Conservation (phyloP, 2,329 filamentous ascomycete genomes). For the Stachybotrys echinatus region DNA sequence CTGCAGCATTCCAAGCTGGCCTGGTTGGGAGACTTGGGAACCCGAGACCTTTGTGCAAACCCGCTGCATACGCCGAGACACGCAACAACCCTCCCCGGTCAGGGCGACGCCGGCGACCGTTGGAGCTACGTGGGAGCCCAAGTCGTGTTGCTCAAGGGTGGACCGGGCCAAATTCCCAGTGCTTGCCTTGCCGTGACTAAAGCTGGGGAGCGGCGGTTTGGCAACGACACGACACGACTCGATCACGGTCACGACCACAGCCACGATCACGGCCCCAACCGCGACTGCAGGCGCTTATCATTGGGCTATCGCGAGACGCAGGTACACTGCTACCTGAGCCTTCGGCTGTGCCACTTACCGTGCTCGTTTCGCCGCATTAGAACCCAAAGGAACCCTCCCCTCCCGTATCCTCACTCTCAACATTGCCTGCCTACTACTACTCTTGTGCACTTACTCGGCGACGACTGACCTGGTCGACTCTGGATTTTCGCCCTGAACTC, state of each 20-base stretch:
- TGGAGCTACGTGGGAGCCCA: not conserved
- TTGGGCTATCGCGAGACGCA: no score
- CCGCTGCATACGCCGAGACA: not conserved
- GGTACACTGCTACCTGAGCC: not conserved
- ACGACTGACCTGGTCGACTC: no score
- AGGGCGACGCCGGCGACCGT: not conserved
- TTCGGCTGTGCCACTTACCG: not conserved
- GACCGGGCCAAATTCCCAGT: not conserved
- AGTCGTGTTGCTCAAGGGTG: not conserved
- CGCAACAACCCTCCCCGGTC: no score
- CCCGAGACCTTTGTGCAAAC: not conserved
- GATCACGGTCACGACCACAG: not conserved
- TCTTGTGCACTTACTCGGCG: no score
- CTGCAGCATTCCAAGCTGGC: not conserved
- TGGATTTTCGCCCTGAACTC: no score
- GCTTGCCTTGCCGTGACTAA: not conserved
- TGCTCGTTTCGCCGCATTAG: not conserved
- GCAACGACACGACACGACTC: not conserved
- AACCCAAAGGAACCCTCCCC: not conserved
- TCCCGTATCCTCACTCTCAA: no score
- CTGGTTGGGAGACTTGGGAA: not conserved
- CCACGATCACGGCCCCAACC: no score
- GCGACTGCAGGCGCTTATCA: no score
- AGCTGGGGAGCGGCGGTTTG: not conserved
- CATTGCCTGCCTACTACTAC: no score